phyloP scores from a whole-genome alignment of 2,329 filamentous ascomycete genomes.

The Nemania abortiva region DNA sequence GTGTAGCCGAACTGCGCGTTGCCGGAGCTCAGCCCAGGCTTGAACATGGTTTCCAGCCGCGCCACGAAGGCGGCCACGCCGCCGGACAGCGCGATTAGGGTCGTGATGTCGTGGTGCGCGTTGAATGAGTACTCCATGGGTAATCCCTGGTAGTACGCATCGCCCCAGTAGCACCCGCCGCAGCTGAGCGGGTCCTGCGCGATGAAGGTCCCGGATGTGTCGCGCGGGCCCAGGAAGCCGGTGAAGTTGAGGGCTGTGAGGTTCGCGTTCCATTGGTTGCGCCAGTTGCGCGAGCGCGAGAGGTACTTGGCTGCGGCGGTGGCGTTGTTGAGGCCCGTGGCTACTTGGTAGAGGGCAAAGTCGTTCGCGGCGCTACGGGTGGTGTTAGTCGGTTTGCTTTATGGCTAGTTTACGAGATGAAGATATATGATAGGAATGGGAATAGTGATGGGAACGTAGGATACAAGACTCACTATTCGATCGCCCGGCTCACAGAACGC shows the following conservation, averaged over 20 bases:
- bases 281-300: conserved; percentile 74
- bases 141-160: conserved; percentile 70
- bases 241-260: conserved; percentile 69
- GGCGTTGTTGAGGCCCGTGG: conserved; percentile 64
- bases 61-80: conserved; percentile 66
- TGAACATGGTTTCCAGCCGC: conserved; percentile 72
- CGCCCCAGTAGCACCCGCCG: conserved; percentile 75
- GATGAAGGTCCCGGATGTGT: conserved; percentile 62
- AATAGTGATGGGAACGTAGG: background rate
- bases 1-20: conserved; percentile 61
- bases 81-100: conserved; percentile 66
- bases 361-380: conserved; percentile 68
- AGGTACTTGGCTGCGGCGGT: conserved; percentile 70
- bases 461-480: conserved; percentile 67
- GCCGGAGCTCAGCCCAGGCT: conserved; percentile 59
- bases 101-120: conserved; percentile 73
- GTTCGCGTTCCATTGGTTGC: conserved; percentile 76
- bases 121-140: conserved; percentile 77
- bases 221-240: conserved; percentile 75
- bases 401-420: background rate
- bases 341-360: conserved; percentile 75
- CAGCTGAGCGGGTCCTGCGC: conserved; percentile 69
- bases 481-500: conserved; percentile 72
- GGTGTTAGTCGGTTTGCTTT: conserved; percentile 2
- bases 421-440: background rate